These are phyloP conservation scores for Aspergillus fructus DNA, from an alignment of 2,329 filamentous ascomycete genomes.

Conservation along the genomic window DNA sequence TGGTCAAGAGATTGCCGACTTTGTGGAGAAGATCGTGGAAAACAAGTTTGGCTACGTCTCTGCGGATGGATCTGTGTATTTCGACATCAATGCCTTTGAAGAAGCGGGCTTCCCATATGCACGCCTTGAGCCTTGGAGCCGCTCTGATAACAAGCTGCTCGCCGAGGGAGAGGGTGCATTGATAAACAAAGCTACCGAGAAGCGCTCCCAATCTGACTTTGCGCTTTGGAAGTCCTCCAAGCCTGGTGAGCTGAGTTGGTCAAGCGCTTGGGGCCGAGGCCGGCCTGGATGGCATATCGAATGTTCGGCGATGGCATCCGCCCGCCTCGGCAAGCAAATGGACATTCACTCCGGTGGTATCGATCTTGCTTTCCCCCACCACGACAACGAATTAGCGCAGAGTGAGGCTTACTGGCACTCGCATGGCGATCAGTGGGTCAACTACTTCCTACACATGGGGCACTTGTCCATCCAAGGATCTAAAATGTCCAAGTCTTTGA, in stretches of 20 bases:
- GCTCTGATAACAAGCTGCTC: slow-evolving; percentile 76
- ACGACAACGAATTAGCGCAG: slow-evolving; percentile 89
- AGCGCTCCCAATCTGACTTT: slow-evolving; percentile 80
- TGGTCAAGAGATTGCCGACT: slow-evolving; percentile 79
- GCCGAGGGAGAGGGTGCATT: slow-evolving; percentile 89
- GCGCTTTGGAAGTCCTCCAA: slow-evolving; percentile 93
- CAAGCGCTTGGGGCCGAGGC: slow-evolving; percentile 81
- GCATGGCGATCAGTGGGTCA: slow-evolving; percentile 73
- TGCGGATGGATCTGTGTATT: slow-evolving; percentile 84
- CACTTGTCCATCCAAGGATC: slow-evolving; percentile 84
- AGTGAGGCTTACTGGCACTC: slow-evolving; percentile 76
- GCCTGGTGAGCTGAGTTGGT: slow-evolving; percentile 87
- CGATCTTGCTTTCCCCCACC: slow-evolving; percentile 87
- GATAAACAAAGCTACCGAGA: slow-evolving; percentile 59
- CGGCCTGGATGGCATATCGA: slow-evolving; percentile 96
- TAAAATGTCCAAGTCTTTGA: slow-evolving; percentile 95
- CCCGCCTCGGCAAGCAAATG: slow-evolving; percentile 78
- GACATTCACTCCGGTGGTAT: slow-evolving; percentile 93
- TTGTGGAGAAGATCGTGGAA: slow-evolving; percentile 76
- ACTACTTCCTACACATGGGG: slow-evolving; percentile 95
- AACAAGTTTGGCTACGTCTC: slow-evolving; percentile 82
- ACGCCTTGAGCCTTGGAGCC: slow-evolving; percentile 78
- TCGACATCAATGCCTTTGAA: slow-evolving; percentile 86
- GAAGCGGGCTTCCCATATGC: slow-evolving; percentile 82
- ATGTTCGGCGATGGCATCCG: slow-evolving; percentile 92